Conservation (phyloP, 2,329 filamentous ascomycete genomes). For the Epichloe uncinata region DNA sequence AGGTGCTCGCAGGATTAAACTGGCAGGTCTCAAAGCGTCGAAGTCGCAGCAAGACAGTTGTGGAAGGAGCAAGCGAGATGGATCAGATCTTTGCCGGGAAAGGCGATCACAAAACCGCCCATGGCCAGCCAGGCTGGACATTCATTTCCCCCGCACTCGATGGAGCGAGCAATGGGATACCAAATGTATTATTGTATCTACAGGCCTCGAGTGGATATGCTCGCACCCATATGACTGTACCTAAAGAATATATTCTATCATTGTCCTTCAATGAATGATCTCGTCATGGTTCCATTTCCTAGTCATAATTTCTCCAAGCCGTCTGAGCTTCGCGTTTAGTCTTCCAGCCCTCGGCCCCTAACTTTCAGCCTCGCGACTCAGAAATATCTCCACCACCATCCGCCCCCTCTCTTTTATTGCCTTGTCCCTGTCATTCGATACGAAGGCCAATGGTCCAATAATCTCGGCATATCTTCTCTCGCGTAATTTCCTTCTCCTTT, state of each 20-base stretch:
- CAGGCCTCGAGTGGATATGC: not conserved
- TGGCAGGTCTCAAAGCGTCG: no score
- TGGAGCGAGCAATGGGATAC: no score
- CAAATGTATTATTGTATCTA: not conserved
- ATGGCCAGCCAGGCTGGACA: no score
- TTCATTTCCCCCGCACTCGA: no score
- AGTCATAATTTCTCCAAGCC: not conserved
- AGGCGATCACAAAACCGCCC: no score
- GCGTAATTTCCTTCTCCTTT: slow-evolving; percentile 38
- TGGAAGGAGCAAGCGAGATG: no score
- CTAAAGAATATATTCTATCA: not conserved
- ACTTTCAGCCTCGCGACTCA: slow-evolving; percentile 20
- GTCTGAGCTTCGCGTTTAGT: not conserved
- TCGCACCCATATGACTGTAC: not conserved
- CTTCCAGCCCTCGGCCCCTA: slow-evolving; percentile 13
- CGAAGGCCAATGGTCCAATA: slow-evolving; percentile 51
- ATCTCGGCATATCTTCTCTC: slow-evolving; percentile 51
- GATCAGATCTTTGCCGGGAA: no score
- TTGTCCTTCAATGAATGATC: not conserved
- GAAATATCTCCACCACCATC: slow-evolving; percentile 57
- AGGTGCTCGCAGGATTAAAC: no score
- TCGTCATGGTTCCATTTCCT: not conserved
- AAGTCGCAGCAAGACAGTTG: no score
- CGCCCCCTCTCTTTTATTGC: slow-evolving; percentile 49
- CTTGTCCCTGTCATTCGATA: slow-evolving; percentile 41